Conservation (phyloP, 139 green algal genomes). For the Diplosphaera chodatii region DNA sequence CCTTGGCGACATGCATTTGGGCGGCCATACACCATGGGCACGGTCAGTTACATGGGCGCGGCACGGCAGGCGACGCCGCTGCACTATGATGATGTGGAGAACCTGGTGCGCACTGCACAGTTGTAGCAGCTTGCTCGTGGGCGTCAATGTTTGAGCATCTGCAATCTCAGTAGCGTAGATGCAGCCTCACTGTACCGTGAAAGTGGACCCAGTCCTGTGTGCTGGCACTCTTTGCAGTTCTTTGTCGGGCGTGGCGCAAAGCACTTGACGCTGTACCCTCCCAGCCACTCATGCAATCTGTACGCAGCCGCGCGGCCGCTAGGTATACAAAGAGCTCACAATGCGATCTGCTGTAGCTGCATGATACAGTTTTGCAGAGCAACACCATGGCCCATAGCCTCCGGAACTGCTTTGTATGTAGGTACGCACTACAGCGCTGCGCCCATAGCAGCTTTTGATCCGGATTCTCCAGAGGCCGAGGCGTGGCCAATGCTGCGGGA, state of each 20-base stretch:
- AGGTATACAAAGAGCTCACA: background rate
- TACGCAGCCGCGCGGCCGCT: background rate
- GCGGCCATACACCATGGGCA: constrained; percentile 7
- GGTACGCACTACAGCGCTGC: constrained; percentile 12
- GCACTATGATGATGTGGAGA: constrained; percentile 14
- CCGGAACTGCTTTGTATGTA: too few relatives aligned
- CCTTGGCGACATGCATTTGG: constrained; percentile 9
- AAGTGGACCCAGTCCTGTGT: too few relatives aligned
- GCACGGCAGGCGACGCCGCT: constrained; percentile 8
- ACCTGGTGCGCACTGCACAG: constrained; percentile 5
- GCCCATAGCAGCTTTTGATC: background rate
- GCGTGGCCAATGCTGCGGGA: background rate
- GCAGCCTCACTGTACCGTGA: too few relatives aligned
- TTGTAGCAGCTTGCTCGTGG: too few relatives aligned
- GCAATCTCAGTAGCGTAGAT: too few relatives aligned
- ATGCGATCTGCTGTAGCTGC: too few relatives aligned
- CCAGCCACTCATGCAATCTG: background rate
- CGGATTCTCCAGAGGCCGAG: background rate
- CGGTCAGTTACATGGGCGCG: constrained; percentile 6
- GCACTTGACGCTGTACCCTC: background rate
- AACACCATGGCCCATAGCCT: too few relatives aligned
- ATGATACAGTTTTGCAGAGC: too few relatives aligned
- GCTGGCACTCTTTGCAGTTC: background rate
- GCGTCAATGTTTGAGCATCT: too few relatives aligned
- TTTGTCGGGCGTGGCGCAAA: background rate